These are phyloP conservation scores for thale cress (Arabidopsis thaliana) DNA, from an alignment of 345 rosid genomes.

Conservation along the genomic window TAIR10.1 NC_003071.7:15418501-15419000, in stretches of 20 bases:
- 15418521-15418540: constrained; percentile 51
- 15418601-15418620: background rate
- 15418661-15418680: constrained; percentile 58
- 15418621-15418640: constrained; percentile 41
- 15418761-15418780: constrained; percentile 40
- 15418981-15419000: constrained; percentile 46
- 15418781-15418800: constrained; percentile 25
- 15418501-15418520: constrained; percentile 9
- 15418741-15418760: constrained; percentile 43
- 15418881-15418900: constrained; percentile 19
- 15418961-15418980: constrained; percentile 54
- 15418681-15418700: constrained; percentile 42
- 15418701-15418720: constrained; percentile 51
- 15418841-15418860: constrained; percentile 46
- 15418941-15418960: constrained; percentile 41
- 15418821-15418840: constrained; percentile 30
- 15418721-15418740: constrained; percentile 62
- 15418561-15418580: constrained; percentile 39
- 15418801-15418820: background rate
- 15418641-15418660: constrained; percentile 57
- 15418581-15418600: constrained; percentile 22
- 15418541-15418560: constrained; percentile 48
- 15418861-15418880: constrained; percentile 44
- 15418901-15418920: constrained; percentile 42
- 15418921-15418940: constrained; percentile 35